Evolutionary conservation across 2,329 filamentous ascomycete genomes (phyloP).

Genomic region (Pseudogymnoascus sp.): DNA sequence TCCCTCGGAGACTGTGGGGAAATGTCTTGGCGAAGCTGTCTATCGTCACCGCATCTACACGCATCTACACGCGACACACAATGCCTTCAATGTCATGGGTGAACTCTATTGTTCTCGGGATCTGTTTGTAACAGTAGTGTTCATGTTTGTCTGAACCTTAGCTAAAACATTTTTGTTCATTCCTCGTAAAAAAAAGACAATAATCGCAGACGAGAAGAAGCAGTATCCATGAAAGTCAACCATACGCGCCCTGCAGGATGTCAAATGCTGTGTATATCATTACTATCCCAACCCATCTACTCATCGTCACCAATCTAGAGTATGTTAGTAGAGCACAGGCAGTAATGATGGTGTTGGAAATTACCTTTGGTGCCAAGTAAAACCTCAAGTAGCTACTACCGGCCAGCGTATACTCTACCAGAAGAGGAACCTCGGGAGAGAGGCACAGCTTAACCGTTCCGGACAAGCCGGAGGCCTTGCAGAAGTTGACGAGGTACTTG

Average conservation of each 20-base stretch:
- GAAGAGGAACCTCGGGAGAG: conserved; percentile 89
- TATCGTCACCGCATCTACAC: not conserved
- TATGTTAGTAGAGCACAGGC: conserved; percentile 15
- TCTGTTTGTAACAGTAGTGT: conserved; percentile 1
- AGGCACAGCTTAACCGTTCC: conserved; percentile 81
- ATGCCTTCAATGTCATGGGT: not conserved
- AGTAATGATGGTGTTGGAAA: not conserved
- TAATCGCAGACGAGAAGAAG: conserved; percentile 7
- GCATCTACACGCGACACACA: not conserved
- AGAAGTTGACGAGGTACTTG: conserved; percentile 99
- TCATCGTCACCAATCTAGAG: conserved; percentile 64
- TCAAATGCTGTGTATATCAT: conserved; percentile 6
- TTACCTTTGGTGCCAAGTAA: conserved; percentile 95
- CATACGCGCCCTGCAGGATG: conserved; percentile 5
- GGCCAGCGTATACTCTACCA: conserved; percentile 81
- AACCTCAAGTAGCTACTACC: conserved; percentile 88
- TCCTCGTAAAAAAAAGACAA: conserved; percentile 1
- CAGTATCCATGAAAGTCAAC: conserved; percentile 8
- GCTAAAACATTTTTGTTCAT: conserved; percentile 1
- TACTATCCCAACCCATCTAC: conserved; percentile 28
- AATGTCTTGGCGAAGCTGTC: not conserved
- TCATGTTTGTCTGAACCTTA: not conserved
- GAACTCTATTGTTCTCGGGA: not conserved
- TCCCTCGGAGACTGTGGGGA: not conserved
- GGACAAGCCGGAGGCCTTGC: conserved; percentile 87